Conservation (phyloP, 2,329 filamentous ascomycete genomes). For the Pseudogymnoascus sp. region DNA sequence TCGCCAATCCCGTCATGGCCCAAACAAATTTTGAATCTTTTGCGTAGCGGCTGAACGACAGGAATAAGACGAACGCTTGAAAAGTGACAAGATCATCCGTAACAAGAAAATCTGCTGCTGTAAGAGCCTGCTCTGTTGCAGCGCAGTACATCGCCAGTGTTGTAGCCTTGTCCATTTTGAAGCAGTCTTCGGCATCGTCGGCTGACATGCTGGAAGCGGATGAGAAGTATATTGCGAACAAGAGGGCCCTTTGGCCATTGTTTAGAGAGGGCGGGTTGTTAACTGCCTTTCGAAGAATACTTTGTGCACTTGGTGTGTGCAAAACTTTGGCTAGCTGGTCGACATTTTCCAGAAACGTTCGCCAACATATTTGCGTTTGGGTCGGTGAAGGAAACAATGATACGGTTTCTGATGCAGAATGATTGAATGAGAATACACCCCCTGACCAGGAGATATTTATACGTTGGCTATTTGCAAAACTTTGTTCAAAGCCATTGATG, state of each 20-base stretch:
- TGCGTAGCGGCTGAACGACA: conserved; percentile 43
- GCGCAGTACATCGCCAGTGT: conserved; percentile 37
- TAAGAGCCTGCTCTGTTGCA: conserved; percentile 49
- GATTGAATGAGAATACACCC: background rate
- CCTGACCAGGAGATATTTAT: background rate
- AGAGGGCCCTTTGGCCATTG: conserved; percentile 55
- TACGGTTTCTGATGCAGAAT: background rate
- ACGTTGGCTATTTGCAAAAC: background rate
- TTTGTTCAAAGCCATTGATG: background rate
- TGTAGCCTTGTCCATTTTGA: conserved; percentile 32
- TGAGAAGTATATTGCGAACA: conserved; percentile 28
- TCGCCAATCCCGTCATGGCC: conserved; percentile 55
- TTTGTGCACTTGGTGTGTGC: conserved; percentile 2
- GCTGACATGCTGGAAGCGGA: conserved; percentile 27
- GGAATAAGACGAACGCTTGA: conserved; percentile 53
- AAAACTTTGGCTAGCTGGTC: conserved; percentile 4
- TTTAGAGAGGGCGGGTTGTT: conserved; percentile 40
- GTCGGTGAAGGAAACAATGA: background rate
- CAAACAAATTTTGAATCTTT: conserved; percentile 49
- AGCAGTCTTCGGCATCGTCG: conserved; percentile 24
- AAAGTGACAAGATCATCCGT: conserved; percentile 50
- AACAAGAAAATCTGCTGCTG: conserved; percentile 53
- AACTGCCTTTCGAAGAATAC: background rate
- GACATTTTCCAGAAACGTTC: background rate
- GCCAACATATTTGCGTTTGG: conserved; percentile 3